Evolutionary conservation across 2,329 filamentous ascomycete species (phyloP), one percentile per base, ranked within the genome.

Genomic region (Polytolypa hystricis): DNA sequence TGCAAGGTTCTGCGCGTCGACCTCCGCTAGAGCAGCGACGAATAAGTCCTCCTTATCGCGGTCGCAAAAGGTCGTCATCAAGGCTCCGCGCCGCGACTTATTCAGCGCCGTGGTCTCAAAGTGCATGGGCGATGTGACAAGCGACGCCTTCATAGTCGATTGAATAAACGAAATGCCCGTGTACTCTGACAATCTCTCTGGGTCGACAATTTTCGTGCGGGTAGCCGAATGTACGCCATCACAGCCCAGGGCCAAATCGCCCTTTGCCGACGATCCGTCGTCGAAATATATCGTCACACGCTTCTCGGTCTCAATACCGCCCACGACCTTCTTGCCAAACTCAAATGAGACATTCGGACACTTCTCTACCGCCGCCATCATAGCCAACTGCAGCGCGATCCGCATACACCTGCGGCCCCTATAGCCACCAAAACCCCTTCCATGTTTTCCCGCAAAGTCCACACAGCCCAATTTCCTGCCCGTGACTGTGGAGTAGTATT

Each of bases 371-470:
- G 61, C 52, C 1, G 54, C 49, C 36, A 66, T 43, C 58, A 67
- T 52, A 2, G 60, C 61, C 5, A 64, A 41, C 1, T 62, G 56
- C 3, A 66, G 51, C 9, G 56, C 49, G 30, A 61, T 60, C 4
- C 64, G 55, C 56, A 62, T 59, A 14, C 66, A 55, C 10, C 64
- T 48, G 8, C 55, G 52, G 5, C 61, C 60, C 38, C 62, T 62
- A 35, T 59, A 64, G 15, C 57, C 58, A 4, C 55, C 56, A 39
- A 57, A 60, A 1, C 58, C 61, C 17, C 56, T 53, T 0, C 61
- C 55, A 3, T 55, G 37, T 21, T 52, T 46, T 25, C 57, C 58
- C 12, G 50, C 50, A 39, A 64, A 65, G 29, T 63, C 52, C 14
- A 66, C 51, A 2, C 44, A 47, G 0, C 62, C 62, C 16, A 66